A percentile compares a stretch with the other conserved stretches of the same genome.
Evolutionary conservation across 345 rosid species (phyloP).

Genomic region (Nasturtium officinale): DNA sequence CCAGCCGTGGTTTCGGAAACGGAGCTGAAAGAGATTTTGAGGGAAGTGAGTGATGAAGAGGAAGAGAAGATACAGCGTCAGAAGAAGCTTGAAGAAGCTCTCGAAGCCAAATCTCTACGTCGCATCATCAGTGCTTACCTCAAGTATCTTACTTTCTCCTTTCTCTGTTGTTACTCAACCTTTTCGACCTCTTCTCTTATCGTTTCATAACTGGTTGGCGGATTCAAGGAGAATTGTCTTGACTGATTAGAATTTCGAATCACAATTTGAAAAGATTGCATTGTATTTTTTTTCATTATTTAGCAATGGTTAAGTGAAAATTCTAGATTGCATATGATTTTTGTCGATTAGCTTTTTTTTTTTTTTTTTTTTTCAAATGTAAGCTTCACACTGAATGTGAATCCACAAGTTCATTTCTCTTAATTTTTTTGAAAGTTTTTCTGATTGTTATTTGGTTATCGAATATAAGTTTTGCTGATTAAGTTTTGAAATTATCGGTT

Average conservation of each 20-base stretch:
- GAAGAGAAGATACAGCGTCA: conserved; percentile 68
- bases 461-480: not conserved
- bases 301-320: not conserved
- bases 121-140: conserved; percentile 96
- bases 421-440: no score
- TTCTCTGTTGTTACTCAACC: not conserved
- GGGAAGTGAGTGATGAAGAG: conserved; percentile 53
- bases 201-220: not conserved
- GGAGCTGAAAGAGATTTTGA: conserved; percentile 8
- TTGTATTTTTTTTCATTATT: not conserved
- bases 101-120: conserved; percentile 89
- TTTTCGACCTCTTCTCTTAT: not conserved
- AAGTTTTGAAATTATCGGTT: not conserved
- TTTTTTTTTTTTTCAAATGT: not conserved
- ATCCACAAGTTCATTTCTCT: not conserved
- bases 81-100: conserved; percentile 85
- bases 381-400: conserved; percentile 1
- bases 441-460: not conserved
- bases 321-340: not conserved
- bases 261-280: not conserved
- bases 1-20: not conserved
- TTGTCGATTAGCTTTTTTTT: not conserved
- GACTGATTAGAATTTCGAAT: conserved; percentile 8
- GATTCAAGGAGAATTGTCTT: conserved; percentile 4
- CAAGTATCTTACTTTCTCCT: conserved; percentile 51